phyloP scores from a whole-genome alignment of 2,329 filamentous ascomycete species.

The Aspergillus neoniger region DNA sequence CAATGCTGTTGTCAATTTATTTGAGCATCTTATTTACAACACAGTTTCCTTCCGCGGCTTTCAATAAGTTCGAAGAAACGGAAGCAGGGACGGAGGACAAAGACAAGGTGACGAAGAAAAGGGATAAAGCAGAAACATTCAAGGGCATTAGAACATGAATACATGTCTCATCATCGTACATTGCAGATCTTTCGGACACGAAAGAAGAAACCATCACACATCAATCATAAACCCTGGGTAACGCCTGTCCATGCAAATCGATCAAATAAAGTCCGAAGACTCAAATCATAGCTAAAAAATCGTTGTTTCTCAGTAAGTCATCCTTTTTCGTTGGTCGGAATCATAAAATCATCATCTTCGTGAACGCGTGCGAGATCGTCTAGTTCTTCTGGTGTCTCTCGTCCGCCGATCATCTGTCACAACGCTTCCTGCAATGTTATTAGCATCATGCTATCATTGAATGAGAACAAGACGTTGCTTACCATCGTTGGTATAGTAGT shows the following conservation, averaged over 20 bases:
- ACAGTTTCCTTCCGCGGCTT: background rate
- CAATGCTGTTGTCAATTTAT: conserved; percentile 8
- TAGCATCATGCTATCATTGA: conserved; percentile 4
- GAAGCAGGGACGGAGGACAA: background rate
- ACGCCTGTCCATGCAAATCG: conserved; percentile 6
- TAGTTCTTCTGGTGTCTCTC: conserved; percentile 32
- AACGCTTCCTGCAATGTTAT: conserved; percentile 41
- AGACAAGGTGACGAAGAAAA: background rate
- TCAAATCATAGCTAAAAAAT: background rate
- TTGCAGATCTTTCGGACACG: background rate
- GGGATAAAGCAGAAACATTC: background rate
- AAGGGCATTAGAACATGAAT: conserved; percentile 16
- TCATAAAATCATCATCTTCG: conserved; percentile 26
- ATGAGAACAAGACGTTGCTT: conserved; percentile 20
- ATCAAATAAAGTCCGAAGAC: background rate
- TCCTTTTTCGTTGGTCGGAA: background rate
- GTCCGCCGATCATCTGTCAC: conserved; percentile 40
- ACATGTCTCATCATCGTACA: conserved; percentile 22
- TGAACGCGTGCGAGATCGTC: conserved; percentile 33
- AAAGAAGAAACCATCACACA: conserved; percentile 9
- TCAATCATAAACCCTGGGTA: conserved; percentile 6
- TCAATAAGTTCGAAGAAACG: background rate
- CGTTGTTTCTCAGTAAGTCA: conserved; percentile 5
- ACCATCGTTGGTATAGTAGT: conserved; percentile 47
- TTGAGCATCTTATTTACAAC: conserved; percentile 30